Evolutionary conservation across 371 early-diverging fungal genomes (phyloP).

Genomic region (Rhizopus arrhizus): DNA sequence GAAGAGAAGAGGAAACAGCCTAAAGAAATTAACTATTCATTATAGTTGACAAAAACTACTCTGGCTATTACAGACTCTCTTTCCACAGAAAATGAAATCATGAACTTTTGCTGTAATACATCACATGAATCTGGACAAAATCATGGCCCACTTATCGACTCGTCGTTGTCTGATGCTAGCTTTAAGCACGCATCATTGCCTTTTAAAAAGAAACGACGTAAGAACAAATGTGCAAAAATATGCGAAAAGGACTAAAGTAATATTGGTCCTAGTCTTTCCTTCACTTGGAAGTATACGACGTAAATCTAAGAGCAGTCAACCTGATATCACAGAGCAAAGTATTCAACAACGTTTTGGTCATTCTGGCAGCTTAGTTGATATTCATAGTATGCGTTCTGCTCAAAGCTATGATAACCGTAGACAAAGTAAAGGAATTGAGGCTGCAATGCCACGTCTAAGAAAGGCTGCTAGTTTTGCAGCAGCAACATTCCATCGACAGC

Average conservation of each 20-base stretch:
- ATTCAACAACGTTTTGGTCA: slow-evolving; percentile 18
- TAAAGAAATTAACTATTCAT: slow-evolving; percentile 26
- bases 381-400: slow-evolving; percentile 8
- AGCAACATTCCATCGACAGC: slow-evolving; percentile 18
- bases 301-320: slow-evolving; percentile 30
- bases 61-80: slow-evolving; percentile 27
- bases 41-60: slow-evolving; percentile 19
- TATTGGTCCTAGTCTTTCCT: slow-evolving; percentile 32
- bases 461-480: slow-evolving; percentile 5
- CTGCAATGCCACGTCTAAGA: neutral
- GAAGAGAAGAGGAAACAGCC: neutral
- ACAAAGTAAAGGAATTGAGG: slow-evolving; percentile 22
- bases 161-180: slow-evolving; percentile 22
- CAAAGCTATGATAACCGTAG: neutral
- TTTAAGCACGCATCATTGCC: slow-evolving; percentile 9
- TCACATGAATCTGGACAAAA: neutral
- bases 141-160: slow-evolving; percentile 16
- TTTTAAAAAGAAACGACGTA: slow-evolving; percentile 17
- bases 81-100: slow-evolving; percentile 28
- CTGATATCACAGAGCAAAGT: slow-evolving; percentile 1
- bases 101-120: slow-evolving; percentile 21
- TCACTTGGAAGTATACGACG: slow-evolving; percentile 42
- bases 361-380: slow-evolving; percentile 21
- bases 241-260: slow-evolving; percentile 2
- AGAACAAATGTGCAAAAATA: neutral